phyloP scores from a whole-genome alignment of 2,329 filamentous ascomycete genomes.

The Chrysoporthe puriensis region DNA sequence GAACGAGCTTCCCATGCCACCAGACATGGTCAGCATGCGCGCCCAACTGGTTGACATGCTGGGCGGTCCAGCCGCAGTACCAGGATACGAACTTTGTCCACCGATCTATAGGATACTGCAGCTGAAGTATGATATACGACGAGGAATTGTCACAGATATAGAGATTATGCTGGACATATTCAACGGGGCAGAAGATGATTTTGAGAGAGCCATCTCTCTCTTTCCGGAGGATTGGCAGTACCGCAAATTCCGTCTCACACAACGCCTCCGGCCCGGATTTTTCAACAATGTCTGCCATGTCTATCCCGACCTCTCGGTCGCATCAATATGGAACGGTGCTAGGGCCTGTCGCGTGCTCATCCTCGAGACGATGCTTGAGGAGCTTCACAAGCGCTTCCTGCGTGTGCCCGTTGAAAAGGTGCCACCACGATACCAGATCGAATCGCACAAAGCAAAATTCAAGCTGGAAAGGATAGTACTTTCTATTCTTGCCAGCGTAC shows the following conservation, averaged over 20 bases:
- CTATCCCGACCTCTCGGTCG: slow-evolving; percentile 49
- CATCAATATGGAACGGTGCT: slow-evolving; percentile 53
- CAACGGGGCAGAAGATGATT: slow-evolving; percentile 47
- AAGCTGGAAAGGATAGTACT: slow-evolving; percentile 46
- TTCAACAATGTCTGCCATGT: slow-evolving; percentile 49
- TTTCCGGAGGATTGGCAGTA: slow-evolving; percentile 49
- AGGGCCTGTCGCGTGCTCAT: slow-evolving; percentile 51
- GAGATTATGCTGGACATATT: slow-evolving; percentile 47
- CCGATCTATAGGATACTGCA: slow-evolving; percentile 51
- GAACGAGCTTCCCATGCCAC: slow-evolving; percentile 51
- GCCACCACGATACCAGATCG: slow-evolving; percentile 33
- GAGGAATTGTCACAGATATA: slow-evolving; percentile 41
- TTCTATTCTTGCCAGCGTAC: slow-evolving; percentile 50
- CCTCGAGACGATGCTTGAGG: slow-evolving; percentile 51
- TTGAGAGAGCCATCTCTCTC: slow-evolving; percentile 43
- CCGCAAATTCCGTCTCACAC: slow-evolving; percentile 44
- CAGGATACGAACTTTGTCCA: slow-evolving; percentile 47
- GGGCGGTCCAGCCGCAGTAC: slow-evolving; percentile 39
- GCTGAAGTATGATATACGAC: slow-evolving; percentile 51
- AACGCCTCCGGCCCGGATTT: slow-evolving; percentile 44
- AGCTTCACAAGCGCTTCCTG: slow-evolving; percentile 42
- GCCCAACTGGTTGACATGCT: slow-evolving; percentile 44
- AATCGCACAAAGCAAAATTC: slow-evolving; percentile 42
- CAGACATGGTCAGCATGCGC: slow-evolving; percentile 51
- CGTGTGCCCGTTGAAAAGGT: slow-evolving; percentile 18